A percentile compares a stretch with the other conserved stretches of the same genome.
Conservation (phyloP, 345 rosid genomes). For the Aegle marmelos region DNA sequence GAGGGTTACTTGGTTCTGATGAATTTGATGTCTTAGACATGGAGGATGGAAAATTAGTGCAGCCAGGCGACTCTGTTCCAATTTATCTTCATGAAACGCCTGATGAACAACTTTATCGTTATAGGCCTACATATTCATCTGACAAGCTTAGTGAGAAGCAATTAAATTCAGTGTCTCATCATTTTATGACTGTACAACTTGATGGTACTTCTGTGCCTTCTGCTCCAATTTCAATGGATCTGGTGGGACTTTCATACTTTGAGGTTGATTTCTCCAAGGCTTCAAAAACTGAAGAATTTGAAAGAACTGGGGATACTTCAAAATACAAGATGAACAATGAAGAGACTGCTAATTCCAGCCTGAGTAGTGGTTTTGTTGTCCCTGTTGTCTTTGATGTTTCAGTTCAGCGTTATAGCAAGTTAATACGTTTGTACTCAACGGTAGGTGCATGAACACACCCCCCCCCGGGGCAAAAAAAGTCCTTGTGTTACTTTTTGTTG, state of each 20-base stretch:
- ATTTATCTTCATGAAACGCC: conserved; percentile 59
- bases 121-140: conserved; percentile 50
- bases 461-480: too few species aligned
- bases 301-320: conserved; percentile 23
- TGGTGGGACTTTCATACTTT: conserved; percentile 75
- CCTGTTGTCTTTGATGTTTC: conserved; percentile 96
- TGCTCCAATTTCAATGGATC: conserved; percentile 84
- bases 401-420: conserved; percentile 75
- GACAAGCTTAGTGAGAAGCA: conserved; percentile 62
- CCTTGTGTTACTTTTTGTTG: conserved; percentile 9
- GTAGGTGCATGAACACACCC: conserved; percentile 47
- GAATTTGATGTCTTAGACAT: conserved; percentile 40
- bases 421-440: conserved; percentile 81
- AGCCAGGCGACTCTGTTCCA: conserved; percentile 76
- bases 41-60: conserved; percentile 48
- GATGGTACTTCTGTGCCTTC: conserved; percentile 80
- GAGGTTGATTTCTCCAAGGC: conserved; percentile 86
- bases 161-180: conserved; percentile 60
- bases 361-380: conserved; percentile 56
- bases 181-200: conserved; percentile 71
- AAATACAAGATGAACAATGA: conserved; percentile 29
- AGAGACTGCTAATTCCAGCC: conserved; percentile 34
- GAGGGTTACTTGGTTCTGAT: conserved; percentile 42
- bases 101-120: conserved; percentile 50
- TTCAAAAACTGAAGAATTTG: conserved; percentile 22